Evolutionary conservation across 78 protist genomes (phyloP).

Genomic region (Dictyostelium purpureum): DNA sequence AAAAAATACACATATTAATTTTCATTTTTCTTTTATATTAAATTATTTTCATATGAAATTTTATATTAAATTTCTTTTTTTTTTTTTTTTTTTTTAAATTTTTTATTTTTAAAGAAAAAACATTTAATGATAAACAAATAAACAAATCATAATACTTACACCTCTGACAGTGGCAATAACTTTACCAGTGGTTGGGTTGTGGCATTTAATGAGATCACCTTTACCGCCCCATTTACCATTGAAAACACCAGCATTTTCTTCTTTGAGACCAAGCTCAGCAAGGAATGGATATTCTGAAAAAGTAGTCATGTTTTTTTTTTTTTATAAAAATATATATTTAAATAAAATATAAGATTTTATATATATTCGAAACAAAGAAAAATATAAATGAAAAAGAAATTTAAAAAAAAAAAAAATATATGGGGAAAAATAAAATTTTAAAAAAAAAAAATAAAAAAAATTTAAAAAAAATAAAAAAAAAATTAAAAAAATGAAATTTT

Average conservation of each 20-base stretch:
- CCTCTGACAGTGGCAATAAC: slow-evolving; percentile 80
- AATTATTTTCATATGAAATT: neutral
- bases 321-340: too few species aligned
- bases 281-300: slow-evolving; percentile 78
- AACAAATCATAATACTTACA: slow-evolving; percentile 73
- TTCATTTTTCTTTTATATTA: neutral
- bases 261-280: slow-evolving; percentile 63
- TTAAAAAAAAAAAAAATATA: too few species aligned
- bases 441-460: too few species aligned
- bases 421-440: too few species aligned
- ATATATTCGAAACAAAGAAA: too few species aligned
- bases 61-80: neutral
- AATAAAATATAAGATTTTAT: too few species aligned
- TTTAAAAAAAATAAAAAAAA: too few species aligned
- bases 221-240: slow-evolving; percentile 81
- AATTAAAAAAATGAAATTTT: too few species aligned
- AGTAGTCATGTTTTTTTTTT: slow-evolving; percentile 1
- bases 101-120: neutral
- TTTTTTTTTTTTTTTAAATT: neutral
- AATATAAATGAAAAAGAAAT: too few species aligned
- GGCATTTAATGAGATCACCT: slow-evolving; percentile 64
- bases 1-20: neutral
- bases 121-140: neutral
- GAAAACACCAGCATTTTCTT: slow-evolving; percentile 77
- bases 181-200: slow-evolving; percentile 73